Conservation (phyloP, 2,329 filamentous ascomycete genomes). For the Phyllosticta citrichinensis region DNA sequence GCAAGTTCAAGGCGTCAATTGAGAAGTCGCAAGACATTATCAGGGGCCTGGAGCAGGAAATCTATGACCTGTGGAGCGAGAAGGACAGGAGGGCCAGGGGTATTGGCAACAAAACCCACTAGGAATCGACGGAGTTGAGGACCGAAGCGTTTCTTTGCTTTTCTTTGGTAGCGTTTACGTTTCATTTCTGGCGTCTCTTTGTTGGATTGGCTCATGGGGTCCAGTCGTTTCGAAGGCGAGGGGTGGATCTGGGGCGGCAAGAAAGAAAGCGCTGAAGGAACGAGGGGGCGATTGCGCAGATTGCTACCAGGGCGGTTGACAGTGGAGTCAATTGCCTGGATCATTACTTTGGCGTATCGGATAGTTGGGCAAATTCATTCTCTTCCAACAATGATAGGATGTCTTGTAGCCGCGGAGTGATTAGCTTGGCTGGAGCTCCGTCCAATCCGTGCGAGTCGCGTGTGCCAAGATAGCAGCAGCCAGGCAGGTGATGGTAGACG, state of each 20-base stretch:
- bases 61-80: slow-evolving; percentile 54
- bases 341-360: slow-evolving; percentile 13
- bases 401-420: slow-evolving; percentile 28
- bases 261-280: slow-evolving; percentile 18
- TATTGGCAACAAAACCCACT: slow-evolving; percentile 14
- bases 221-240: slow-evolving; percentile 23
- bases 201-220: slow-evolving; percentile 19
- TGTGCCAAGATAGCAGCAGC: slow-evolving; percentile 19
- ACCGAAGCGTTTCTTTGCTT: not conserved
- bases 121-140: slow-evolving; percentile 14
- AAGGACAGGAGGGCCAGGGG: slow-evolving; percentile 28
- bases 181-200: slow-evolving; percentile 20
- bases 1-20: slow-evolving; percentile 48
- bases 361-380: slow-evolving; percentile 25
- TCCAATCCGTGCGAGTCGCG: slow-evolving; percentile 32
- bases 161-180: slow-evolving; percentile 17
- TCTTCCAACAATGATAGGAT: slow-evolving; percentile 19
- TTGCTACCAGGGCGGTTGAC: not conserved
- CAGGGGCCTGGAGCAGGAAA: slow-evolving; percentile 59
- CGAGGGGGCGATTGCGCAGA: slow-evolving; percentile 24
- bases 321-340: slow-evolving; percentile 16
- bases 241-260: slow-evolving; percentile 21
- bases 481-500: slow-evolving; percentile 7
- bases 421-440: slow-evolving; percentile 24
- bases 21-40: slow-evolving; percentile 64